phyloP scores from a whole-genome alignment of 768 basidiomycete genomes.

The Cystofilobasidium capitatum region DNA sequence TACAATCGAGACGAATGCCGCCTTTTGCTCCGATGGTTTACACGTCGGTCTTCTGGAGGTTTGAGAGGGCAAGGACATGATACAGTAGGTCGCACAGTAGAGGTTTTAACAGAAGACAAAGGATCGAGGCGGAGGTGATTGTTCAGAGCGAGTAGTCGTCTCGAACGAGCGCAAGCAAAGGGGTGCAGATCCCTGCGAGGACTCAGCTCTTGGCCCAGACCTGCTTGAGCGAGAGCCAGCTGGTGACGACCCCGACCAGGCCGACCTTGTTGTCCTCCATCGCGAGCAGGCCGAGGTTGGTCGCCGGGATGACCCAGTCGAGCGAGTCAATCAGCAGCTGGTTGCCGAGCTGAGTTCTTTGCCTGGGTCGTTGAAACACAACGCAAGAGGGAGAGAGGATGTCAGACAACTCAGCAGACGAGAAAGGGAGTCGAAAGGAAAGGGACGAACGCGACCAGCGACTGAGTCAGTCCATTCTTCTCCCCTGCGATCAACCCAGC shows the following conservation, averaged over 20 bases:
- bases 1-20: too few relatives aligned
- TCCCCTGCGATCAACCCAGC: background rate
- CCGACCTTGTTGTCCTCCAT: slow-evolving; percentile 69
- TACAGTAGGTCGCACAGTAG: too few relatives aligned
- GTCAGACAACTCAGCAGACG: slow-evolving; percentile 43
- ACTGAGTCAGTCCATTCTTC: slow-evolving; percentile 38
- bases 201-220: background rate
- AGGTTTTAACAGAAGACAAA: too few relatives aligned
- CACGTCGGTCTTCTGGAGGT: too few relatives aligned
- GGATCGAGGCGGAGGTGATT: too few relatives aligned
- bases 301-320: slow-evolving; percentile 84
- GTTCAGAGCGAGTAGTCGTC: too few relatives aligned
- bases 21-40: too few relatives aligned
- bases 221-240: background rate
- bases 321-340: slow-evolving; percentile 77
- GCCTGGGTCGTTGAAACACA: slow-evolving; percentile 31
- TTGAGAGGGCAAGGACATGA: too few relatives aligned
- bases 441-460: slow-evolving; percentile 38
- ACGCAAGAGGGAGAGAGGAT: background rate
- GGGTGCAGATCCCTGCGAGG: too few relatives aligned
- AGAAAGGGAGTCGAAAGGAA: slow-evolving; percentile 43
- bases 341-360: slow-evolving; percentile 56
- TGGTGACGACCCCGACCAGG: background rate
- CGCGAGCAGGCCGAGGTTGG: slow-evolving; percentile 61
- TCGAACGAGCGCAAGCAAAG: too few relatives aligned